These are phyloP conservation scores for Conidiobolus incongruus DNA, from an alignment of 371 early-diverging fungal genomes.

Conservation along the genomic window DNA sequence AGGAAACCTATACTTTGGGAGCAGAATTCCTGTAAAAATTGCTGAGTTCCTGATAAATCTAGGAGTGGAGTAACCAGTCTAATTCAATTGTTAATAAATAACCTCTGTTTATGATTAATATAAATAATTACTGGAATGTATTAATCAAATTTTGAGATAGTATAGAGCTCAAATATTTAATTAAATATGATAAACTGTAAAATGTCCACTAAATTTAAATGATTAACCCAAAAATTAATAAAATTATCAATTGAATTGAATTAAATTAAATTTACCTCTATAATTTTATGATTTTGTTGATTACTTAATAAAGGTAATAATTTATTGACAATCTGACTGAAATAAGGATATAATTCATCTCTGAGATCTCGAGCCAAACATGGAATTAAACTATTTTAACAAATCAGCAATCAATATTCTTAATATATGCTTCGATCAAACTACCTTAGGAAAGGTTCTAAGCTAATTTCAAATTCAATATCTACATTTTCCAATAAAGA, in stretches of 20 bases:
- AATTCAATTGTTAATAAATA: too few species aligned
- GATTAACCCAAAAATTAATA: neutral
- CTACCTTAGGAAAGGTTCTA: conserved; percentile 56
- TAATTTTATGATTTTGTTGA: too few species aligned
- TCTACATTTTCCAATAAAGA: conserved; percentile 36
- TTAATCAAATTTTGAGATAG: conserved; percentile 37
- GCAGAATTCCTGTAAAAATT: conserved; percentile 66
- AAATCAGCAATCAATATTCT: neutral
- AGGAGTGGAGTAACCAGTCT: conserved; percentile 45
- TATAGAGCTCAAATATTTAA: conserved; percentile 60
- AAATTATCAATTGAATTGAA: conserved; percentile 30
- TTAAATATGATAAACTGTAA: conserved; percentile 68
- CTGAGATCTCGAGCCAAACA: conserved; percentile 75
- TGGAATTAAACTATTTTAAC: conserved; percentile 30
- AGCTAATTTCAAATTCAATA: conserved; percentile 27
- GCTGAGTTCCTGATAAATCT: conserved; percentile 29
- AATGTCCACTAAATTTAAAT: conserved; percentile 33
- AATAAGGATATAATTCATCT: conserved; percentile 70
- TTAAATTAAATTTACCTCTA: conserved; percentile 39
- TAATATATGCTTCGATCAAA: conserved; percentile 4
- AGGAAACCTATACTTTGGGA: conserved; percentile 83
- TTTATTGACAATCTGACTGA: conserved; percentile 36
- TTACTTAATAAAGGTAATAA: conserved; percentile 28
- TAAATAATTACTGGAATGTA: conserved; percentile 28
- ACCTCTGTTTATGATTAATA: neutral